Conservation (phyloP, 2,329 filamentous ascomycete species). For the Colletotrichum trifolii region DNA sequence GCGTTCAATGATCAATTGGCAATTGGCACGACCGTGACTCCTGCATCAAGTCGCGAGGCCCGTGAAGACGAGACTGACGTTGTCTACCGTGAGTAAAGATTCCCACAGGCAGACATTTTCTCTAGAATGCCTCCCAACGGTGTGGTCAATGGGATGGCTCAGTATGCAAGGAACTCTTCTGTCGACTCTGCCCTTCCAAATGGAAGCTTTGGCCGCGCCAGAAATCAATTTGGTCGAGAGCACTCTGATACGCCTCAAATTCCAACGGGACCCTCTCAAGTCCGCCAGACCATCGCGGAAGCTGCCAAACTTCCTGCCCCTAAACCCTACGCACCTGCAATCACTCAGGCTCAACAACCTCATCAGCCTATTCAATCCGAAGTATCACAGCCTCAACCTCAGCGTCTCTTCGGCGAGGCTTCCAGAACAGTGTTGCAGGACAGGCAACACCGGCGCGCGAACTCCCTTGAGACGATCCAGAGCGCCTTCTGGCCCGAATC, state of each 20-base stretch:
- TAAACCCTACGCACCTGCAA: constrained; percentile 39
- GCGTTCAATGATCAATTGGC: too few relatives aligned
- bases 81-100: too few relatives aligned
- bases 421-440: constrained; percentile 41
- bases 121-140: constrained; percentile 28
- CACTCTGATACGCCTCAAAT: neutral
- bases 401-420: constrained; percentile 23
- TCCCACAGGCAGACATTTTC: too few relatives aligned
- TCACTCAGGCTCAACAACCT: constrained; percentile 43
- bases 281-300: constrained; percentile 45
- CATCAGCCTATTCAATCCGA: constrained; percentile 38
- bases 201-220: constrained; percentile 1
- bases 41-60: too few relatives aligned
- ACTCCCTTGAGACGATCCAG: constrained; percentile 44
- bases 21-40: too few relatives aligned
- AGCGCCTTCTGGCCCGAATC: constrained; percentile 36
- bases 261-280: neutral
- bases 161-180: constrained; percentile 35
- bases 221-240: constrained; percentile 9
- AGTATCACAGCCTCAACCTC: constrained; percentile 32
- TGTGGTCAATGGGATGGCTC: constrained; percentile 30
- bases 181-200: constrained; percentile 18
- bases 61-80: too few relatives aligned
- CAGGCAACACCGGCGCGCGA: constrained; percentile 34
- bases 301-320: constrained; percentile 51